Conservation (phyloP, 2,329 filamentous ascomycete genomes). For the Biscogniauxia marginata region DNA sequence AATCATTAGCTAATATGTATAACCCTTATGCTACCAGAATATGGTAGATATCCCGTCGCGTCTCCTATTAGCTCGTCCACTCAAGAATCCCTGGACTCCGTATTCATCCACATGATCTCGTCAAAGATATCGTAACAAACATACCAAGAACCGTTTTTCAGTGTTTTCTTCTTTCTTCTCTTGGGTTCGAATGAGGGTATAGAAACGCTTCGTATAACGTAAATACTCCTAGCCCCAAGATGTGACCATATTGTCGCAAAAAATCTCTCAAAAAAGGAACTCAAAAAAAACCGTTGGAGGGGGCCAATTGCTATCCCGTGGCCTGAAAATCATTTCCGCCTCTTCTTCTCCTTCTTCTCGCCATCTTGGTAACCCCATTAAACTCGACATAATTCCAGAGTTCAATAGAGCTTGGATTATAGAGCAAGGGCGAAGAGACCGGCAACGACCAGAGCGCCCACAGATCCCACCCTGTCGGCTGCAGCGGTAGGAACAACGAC, state of each 20-base stretch:
- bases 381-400: neutral
- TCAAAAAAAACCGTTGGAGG: neutral
- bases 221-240: slow-evolving; percentile 14
- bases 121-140: slow-evolving; percentile 21
- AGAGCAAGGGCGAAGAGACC: slow-evolving; percentile 39
- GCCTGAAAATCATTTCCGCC: slow-evolving; percentile 6
- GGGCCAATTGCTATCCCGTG: neutral
- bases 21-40: neutral
- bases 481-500: slow-evolving; percentile 37
- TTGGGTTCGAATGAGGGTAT: slow-evolving; percentile 25
- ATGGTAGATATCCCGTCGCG: neutral
- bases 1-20: neutral
- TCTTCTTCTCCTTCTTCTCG: neutral
- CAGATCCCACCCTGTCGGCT: slow-evolving; percentile 35
- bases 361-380: neutral
- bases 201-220: slow-evolving; percentile 19
- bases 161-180: slow-evolving; percentile 6
- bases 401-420: slow-evolving; percentile 24
- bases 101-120: slow-evolving; percentile 15
- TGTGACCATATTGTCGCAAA: slow-evolving; percentile 11
- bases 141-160: slow-evolving; percentile 7
- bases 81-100: neutral
- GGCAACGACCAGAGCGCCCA: slow-evolving; percentile 39
- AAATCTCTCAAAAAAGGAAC: slow-evolving; percentile 7
- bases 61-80: neutral